These are phyloP conservation scores for Epichloe typhina DNA, from an alignment of 2,329 filamentous ascomycete species.

Conservation along the genomic window DNA sequence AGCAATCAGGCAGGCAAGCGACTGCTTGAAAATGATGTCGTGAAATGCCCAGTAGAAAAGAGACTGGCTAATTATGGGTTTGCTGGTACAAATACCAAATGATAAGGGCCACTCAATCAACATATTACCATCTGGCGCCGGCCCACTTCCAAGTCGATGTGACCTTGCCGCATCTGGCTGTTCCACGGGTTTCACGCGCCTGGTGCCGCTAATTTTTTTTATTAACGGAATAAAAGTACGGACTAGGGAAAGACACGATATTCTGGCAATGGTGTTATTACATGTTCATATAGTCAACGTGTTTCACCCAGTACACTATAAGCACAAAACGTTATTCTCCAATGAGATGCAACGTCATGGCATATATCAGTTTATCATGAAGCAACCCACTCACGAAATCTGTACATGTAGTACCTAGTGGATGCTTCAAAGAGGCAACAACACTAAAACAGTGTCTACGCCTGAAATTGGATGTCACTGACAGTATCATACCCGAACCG, in stretches of 20 bases:
- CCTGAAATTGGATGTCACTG: constrained; percentile 12
- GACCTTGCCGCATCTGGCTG: neutral
- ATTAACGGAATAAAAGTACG: neutral
- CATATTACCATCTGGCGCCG: neutral
- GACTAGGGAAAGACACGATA: too few species aligned
- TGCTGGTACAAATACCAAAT: neutral
- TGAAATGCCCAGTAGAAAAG: neutral
- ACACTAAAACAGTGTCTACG: constrained; percentile 17
- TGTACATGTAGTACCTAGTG: constrained; percentile 22
- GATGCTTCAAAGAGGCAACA: constrained; percentile 18
- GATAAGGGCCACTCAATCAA: neutral
- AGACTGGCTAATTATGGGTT: neutral
- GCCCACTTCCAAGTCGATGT: neutral
- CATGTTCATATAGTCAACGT: too few species aligned
- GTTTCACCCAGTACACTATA: too few species aligned
- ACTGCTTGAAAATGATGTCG: neutral
- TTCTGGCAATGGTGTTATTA: too few species aligned
- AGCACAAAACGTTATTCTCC: too few species aligned
- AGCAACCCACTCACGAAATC: constrained; percentile 15
- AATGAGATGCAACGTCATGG: too few species aligned
- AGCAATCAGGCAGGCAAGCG: neutral
- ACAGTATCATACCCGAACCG: constrained; percentile 18
- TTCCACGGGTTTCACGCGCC: too few species aligned
- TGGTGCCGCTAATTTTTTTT: neutral
- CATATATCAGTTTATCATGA: constrained; percentile 15